Evolutionary conservation across 2,329 filamentous ascomycete species (phyloP).

Genomic region (Davidsoniella australis): DNA sequence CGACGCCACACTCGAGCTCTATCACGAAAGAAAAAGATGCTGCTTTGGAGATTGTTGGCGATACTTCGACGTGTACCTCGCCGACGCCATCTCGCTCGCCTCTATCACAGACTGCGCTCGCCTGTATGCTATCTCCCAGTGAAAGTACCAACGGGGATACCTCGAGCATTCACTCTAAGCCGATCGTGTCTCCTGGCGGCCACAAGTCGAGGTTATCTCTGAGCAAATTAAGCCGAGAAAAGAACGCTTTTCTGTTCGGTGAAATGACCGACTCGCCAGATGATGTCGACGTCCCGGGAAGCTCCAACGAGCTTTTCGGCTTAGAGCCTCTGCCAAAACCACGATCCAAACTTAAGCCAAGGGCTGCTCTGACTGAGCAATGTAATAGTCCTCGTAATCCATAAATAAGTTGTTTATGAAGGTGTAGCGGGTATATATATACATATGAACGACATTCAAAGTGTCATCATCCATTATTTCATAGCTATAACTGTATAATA

Average conservation of each 20-base stretch:
- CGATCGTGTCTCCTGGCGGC: conserved; percentile 18
- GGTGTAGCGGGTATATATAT: too few species aligned
- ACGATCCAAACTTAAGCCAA: conserved; percentile 18
- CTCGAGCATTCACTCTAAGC: conserved; percentile 14
- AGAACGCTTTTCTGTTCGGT: conserved; percentile 43
- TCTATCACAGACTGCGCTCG: conserved; percentile 58
- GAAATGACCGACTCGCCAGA: conserved; percentile 27
- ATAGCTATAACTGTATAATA: too few species aligned
- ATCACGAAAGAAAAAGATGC: too few species aligned
- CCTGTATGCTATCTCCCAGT: conserved; percentile 54
- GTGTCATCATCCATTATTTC: too few species aligned
- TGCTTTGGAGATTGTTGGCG: background rate
- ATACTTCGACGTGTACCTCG: background rate
- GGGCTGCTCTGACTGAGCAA: conserved; percentile 20
- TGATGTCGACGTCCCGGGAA: conserved; percentile 16
- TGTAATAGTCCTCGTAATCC: too few species aligned
- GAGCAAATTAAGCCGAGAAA: conserved; percentile 27
- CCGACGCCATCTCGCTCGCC: conserved; percentile 44
- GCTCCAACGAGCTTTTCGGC: conserved; percentile 36
- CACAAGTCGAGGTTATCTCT: conserved; percentile 10
- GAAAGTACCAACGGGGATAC: conserved; percentile 21
- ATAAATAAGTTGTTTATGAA: too few species aligned
- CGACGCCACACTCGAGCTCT: too few species aligned
- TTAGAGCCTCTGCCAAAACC: conserved; percentile 28
- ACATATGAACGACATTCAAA: too few species aligned